Evolutionary conservation across 306 rosid species (phyloP).

Genomic region (Cicer judaicum): DNA sequence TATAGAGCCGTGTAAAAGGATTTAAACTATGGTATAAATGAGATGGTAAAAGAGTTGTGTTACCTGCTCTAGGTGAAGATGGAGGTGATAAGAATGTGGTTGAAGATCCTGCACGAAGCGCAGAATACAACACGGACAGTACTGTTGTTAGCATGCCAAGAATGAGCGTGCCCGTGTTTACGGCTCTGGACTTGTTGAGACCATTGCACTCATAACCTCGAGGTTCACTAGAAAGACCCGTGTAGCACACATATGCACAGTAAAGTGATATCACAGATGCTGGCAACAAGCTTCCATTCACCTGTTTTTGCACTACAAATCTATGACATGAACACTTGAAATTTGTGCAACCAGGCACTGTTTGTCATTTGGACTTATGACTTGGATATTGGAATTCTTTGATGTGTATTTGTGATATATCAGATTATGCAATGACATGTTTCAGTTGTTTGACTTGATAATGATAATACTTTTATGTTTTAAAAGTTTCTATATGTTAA

Average conservation of each 20-base stretch:
- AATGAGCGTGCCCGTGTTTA: conserved; percentile 68
- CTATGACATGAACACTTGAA: background rate
- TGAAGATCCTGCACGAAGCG: conserved; percentile 96
- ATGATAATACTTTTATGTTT: too few species aligned
- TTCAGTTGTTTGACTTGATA: too few species aligned
- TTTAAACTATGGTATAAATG: background rate
- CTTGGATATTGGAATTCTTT: too few species aligned
- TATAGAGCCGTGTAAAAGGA: background rate
- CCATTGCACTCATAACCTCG: conserved; percentile 83
- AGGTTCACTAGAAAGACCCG: conserved; percentile 94
- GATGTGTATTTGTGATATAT: too few species aligned
- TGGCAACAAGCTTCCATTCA: conserved; percentile 95
- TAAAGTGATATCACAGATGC: conserved; percentile 92
- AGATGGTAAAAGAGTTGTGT: conserved; percentile 38
- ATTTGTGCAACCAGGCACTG: background rate
- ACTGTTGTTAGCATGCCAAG: conserved; percentile 93
- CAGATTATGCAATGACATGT: too few species aligned
- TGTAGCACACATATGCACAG: conserved; percentile 88
- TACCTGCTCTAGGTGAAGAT: conserved; percentile 83
- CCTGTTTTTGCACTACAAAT: conserved; percentile 59
- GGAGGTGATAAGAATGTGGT: conserved; percentile 86
- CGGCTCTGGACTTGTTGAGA: conserved; percentile 75
- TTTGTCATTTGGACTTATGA: background rate
- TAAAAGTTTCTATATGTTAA: too few species aligned
- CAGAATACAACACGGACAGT: conserved; percentile 89